Evolutionary conservation across 2,329 filamentous ascomycete species (phyloP).

Genomic region (Verticillium nubilum): DNA sequence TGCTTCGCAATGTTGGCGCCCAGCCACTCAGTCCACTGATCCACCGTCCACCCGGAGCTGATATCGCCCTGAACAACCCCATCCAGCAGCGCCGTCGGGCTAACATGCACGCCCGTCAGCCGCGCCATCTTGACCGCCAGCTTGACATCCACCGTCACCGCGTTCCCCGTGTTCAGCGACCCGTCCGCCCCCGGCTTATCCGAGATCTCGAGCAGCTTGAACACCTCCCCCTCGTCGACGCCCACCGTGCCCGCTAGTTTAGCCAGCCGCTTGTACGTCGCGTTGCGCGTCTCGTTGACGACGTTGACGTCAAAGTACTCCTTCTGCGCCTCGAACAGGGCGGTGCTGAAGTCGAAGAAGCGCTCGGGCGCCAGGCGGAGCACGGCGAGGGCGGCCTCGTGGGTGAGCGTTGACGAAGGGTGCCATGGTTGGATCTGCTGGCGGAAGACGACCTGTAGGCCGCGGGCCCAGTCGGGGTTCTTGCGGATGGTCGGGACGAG

Average conservation of each 20-base stretch:
- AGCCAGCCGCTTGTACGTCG: slow-evolving; percentile 75
- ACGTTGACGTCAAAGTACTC: slow-evolving; percentile 82
- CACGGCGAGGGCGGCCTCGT: slow-evolving; percentile 82
- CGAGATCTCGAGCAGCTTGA: slow-evolving; percentile 61
- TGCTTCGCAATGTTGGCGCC: slow-evolving; percentile 40
- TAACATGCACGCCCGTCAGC: slow-evolving; percentile 79
- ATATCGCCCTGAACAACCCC: slow-evolving; percentile 77
- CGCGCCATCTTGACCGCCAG: slow-evolving; percentile 74
- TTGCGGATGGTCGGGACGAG: slow-evolving; percentile 60
- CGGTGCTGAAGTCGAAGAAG: slow-evolving; percentile 76
- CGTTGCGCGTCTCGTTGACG: slow-evolving; percentile 78
- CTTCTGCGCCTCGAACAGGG: slow-evolving; percentile 60
- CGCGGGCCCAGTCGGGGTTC: slow-evolving; percentile 49
- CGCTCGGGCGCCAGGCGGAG: slow-evolving; percentile 61
- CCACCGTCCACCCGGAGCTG: slow-evolving; percentile 68
- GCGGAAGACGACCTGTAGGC: slow-evolving; percentile 74
- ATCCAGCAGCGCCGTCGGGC: slow-evolving; percentile 84
- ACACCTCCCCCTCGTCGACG: slow-evolving; percentile 65
- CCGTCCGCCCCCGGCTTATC: slow-evolving; percentile 64
- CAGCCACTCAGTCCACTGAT: slow-evolving; percentile 85
- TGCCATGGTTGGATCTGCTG: slow-evolving; percentile 96
- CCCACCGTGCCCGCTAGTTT: slow-evolving; percentile 64
- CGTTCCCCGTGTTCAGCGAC: slow-evolving; percentile 71
- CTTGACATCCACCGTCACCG: slow-evolving; percentile 81
- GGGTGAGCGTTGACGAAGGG: slow-evolving; percentile 72